phyloP scores from a whole-genome alignment of 2,329 filamentous ascomycete species.

The Exserohilum turcica region DNA sequence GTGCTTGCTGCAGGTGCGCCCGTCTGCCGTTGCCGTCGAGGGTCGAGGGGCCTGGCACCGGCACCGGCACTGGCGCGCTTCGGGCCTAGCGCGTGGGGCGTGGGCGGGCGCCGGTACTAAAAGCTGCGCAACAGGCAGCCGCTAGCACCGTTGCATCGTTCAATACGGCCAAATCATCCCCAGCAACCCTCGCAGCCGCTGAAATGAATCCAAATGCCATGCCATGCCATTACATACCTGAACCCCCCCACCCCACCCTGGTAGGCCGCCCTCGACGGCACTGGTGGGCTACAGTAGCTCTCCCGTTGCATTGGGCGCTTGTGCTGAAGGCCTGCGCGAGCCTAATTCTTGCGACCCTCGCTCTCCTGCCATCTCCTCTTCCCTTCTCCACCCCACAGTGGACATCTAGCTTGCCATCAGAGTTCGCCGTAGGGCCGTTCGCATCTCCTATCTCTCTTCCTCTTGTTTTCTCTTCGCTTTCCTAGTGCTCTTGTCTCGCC shows the following conservation, averaged over 20 bases:
- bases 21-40: neutral
- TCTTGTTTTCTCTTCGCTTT: slow-evolving; percentile 46
- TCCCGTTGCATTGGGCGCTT: slow-evolving; percentile 27
- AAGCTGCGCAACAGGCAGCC: slow-evolving; percentile 3
- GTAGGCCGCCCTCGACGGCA: slow-evolving; percentile 1
- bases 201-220: neutral
- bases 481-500: slow-evolving; percentile 41
- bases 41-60: slow-evolving; percentile 18
- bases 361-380: slow-evolving; percentile 30
- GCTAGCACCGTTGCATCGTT: slow-evolving; percentile 14
- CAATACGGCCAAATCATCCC: slow-evolving; percentile 7
- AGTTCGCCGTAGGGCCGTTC: slow-evolving; percentile 44
- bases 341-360: slow-evolving; percentile 35
- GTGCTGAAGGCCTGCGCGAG: slow-evolving; percentile 15
- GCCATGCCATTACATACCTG: neutral
- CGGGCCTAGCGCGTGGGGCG: neutral
- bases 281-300: slow-evolving; percentile 20
- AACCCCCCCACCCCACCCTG: slow-evolving; percentile 1
- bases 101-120: slow-evolving; percentile 5
- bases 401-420: slow-evolving; percentile 40
- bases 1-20: slow-evolving; percentile 15
- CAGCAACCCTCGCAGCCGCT: neutral
- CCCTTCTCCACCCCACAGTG: slow-evolving; percentile 45
- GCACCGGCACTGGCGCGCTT: no score
- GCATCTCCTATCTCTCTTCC: slow-evolving; percentile 44